A percentile compares a stretch with the other conserved stretches of the same genome.
phyloP scores from a whole-genome alignment of 2,329 filamentous ascomycete genomes.

The Phymatotrichopsis omnivora region DNA sequence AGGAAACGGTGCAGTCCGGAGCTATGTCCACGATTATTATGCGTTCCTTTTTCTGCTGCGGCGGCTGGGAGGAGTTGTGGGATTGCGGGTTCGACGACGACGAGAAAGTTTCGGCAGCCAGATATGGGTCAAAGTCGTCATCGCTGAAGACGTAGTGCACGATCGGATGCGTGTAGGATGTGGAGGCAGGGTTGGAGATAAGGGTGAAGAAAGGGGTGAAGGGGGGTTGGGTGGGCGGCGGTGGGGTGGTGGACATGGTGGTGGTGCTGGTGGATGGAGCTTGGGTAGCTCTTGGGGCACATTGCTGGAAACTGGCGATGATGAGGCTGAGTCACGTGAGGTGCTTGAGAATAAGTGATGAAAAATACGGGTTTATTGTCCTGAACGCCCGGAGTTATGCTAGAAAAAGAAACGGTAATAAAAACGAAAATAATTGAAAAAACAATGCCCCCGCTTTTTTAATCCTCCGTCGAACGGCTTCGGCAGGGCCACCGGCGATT shows the following conservation, averaged over 20 bases:
- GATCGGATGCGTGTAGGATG: conserved; percentile 69
- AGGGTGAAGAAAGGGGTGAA: conserved; percentile 81
- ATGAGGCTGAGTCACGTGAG: no score
- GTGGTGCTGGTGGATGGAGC: background rate
- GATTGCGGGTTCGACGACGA: conserved; percentile 2
- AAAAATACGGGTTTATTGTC: no score
- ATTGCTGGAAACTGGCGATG: no score
- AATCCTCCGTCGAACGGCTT: no score
- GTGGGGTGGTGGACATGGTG: conserved; percentile 22
- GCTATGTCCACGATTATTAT: conserved; percentile 49
- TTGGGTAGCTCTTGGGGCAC: no score
- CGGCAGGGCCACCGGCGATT: no score
- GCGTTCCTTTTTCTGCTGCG: conserved; percentile 34
- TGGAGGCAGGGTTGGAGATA: conserved; percentile 62
- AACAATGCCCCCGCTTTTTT: no score
- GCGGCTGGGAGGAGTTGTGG: conserved; percentile 3
- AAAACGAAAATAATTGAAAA: no score
- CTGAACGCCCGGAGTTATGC: no score
- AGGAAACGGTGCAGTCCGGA: conserved; percentile 45
- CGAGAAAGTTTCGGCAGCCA: conserved; percentile 13
- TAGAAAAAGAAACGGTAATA: no score
- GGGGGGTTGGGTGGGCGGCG: conserved; percentile 39
- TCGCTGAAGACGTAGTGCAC: conserved; percentile 91
- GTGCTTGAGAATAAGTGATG: no score
- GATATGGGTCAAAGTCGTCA: conserved; percentile 50